phyloP scores from a whole-genome alignment of 768 basidiomycete species.

The Erythrobasidium yunnanense region DNA sequence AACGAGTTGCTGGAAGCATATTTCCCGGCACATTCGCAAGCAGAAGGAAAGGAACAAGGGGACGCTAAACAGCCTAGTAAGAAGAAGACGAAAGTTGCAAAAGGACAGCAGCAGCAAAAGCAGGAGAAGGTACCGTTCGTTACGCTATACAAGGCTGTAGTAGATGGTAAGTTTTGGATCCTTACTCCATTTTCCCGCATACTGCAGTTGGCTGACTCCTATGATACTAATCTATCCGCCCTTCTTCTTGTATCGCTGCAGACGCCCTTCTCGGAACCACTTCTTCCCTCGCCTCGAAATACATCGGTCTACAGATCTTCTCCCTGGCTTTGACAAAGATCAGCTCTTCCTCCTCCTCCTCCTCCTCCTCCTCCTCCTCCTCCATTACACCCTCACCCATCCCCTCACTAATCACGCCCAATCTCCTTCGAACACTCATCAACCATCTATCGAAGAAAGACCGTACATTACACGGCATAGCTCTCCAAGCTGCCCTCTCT shows the following conservation, averaged over 20 bases:
- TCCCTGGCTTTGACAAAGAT: not conserved
- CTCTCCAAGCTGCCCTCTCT: constrained; percentile 66
- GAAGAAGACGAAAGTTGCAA: constrained; percentile 14
- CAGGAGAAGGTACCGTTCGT: constrained; percentile 56
- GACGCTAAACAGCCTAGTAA: constrained; percentile 32
- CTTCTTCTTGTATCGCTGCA: not conserved
- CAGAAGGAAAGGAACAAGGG: constrained; percentile 36
- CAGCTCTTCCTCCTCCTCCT: too few species aligned
- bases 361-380: too few species aligned
- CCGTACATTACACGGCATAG: constrained; percentile 78
- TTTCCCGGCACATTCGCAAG: constrained; percentile 44
- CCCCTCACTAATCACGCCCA: constrained; percentile 63
- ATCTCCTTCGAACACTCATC: constrained; percentile 94
- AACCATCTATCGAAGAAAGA: constrained; percentile 83
- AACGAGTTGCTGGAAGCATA: constrained; percentile 65
- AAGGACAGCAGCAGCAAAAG: not conserved
- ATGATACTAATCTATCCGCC: not conserved
- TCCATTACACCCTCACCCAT: not conserved
- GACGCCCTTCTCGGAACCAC: not conserved
- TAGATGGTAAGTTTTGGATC: constrained; percentile 60
- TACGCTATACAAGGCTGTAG: constrained; percentile 80
- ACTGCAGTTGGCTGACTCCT: not conserved
- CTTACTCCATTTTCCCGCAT: not conserved
- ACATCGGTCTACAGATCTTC: constrained; percentile 9
- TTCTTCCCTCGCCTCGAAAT: constrained; percentile 16